Evolutionary conservation across 305 asterid genomes (phyloP), one percentile per base, ranked within the genome.

Genomic region (Fraxinus sp.): DNA sequence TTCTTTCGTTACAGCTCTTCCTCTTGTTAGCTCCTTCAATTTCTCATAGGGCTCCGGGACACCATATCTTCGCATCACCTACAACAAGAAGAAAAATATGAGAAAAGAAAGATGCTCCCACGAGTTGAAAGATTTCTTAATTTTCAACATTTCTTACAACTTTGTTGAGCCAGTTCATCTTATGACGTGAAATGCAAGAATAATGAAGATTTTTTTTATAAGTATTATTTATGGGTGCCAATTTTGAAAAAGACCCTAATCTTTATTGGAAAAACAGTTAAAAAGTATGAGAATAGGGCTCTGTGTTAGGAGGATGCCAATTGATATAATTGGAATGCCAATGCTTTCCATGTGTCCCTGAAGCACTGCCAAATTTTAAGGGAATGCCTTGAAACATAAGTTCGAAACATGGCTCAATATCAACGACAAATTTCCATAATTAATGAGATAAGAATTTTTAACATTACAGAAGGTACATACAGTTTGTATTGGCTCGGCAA

Each of bases 401-500:
- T 16, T 22, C 72, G 74, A 66, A 66, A 26, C 2, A 9, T 66
- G 35, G 74, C 16, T 66, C 36, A 66, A 22, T 66, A 66, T 66
- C 74, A 22, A 66, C 4, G n/a, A 22, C 5, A 66, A 8, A 26
- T 26, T n/a, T 22, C 22, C 36, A 66, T 4, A 24, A 10, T 26
- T 66, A 66, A 20, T 59, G 71, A 18, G 32, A 9, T 22, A 59
- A 59, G 14, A 20, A 59, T 18, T 46, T 10, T 5, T 18, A 30
- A 14, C 41, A 20, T 6, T 13, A 64, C 37, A 10, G 26, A 82
- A 41, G 80, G 76, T 26, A 81, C 89, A 33, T 83, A 89, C 92
- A 13, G 92, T 89, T 86, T 89, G 92, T 87, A 89, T 87, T 39
- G 92, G 90, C 79, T 89, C 92, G 3, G 92, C 92, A 75, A 89